Evolutionary conservation across 1,284 basidiomycete genomes (phyloP), one percentile per base, ranked within the genome.

Genomic region (Tranzscheliella williamsii): DNA sequence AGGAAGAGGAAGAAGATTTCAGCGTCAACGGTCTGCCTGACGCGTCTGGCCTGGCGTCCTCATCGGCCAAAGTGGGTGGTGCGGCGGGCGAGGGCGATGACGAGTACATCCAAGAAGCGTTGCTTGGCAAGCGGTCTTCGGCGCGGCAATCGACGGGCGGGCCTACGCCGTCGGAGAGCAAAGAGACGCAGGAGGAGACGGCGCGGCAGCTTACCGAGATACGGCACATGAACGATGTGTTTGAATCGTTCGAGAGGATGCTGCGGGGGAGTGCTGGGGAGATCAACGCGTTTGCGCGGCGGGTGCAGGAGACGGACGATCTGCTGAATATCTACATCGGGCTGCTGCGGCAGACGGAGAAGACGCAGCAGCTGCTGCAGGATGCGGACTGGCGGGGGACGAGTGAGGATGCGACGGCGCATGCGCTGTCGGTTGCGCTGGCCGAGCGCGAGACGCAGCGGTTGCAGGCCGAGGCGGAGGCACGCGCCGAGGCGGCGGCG

Each of bases 341-440:
- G 18, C 40, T 74, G 34, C 51, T 75, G 22, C 46, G 64, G 17
- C 66, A 75, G 33, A 61, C 70, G 4, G 60, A 74, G 30, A 54
- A 67, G 31, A 70, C 72, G 11, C 70, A 72, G 23, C 42, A 50
- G 37, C 52, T 74, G 1, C 41, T 75, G 1, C 43, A 61, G 34
- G 70, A 74, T 20, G 45, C 51, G n/a, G 49, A 57, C 18, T 75
- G 73, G 73, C 65, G 66, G 38, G 73, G 73, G 4, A 56, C 65
- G 1, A 61, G 55, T 9, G 61, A 70, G 34, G 73, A 70, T 30
- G 67, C 56, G 1, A 33, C 42, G 12, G 64, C 60, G 2, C 67
- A 70, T 34, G 56, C 38, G 5, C 35, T 62, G 12, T 46, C 42
- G 4, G 35, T 70, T 6, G 61, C 53, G 4, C 49, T 64, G 1